A percentile compares a stretch with the other conserved stretches of the same genome.
phyloP scores from a whole-genome alignment of 1,284 basidiomycete species.

The Wallemia hederae region DNA sequence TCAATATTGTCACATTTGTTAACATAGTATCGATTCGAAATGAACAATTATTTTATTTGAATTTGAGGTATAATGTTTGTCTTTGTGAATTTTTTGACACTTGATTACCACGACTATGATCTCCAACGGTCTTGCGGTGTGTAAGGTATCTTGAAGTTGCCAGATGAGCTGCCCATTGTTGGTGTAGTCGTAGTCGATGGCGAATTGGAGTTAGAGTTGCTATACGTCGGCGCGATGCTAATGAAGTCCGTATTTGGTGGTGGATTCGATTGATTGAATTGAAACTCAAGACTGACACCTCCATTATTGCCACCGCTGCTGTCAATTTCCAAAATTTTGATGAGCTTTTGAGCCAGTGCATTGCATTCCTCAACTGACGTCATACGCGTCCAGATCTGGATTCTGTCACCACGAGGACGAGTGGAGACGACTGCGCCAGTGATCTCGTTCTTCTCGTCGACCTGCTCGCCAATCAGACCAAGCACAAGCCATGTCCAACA shows the following conservation, averaged over 20 bases:
- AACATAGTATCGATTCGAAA: neutral
- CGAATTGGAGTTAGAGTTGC: too few relatives aligned
- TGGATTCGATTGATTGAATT: conserved; percentile 22
- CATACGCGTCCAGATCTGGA: conserved; percentile 59
- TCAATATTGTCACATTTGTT: too few relatives aligned
- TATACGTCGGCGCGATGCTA: neutral
- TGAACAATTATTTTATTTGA: neutral
- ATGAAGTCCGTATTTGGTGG: neutral
- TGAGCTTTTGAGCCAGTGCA: conserved; percentile 44
- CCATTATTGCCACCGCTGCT: conserved; percentile 18
- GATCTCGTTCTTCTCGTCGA: conserved; percentile 60
- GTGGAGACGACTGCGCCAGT: conserved; percentile 72
- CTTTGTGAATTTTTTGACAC: neutral
- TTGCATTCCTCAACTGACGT: conserved; percentile 62
- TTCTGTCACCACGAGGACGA: conserved; percentile 57
- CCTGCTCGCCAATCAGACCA: conserved; percentile 63
- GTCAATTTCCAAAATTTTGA: conserved; percentile 33
- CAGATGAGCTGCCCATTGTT: neutral
- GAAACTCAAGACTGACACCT: conserved; percentile 59
- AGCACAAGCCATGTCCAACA: conserved; percentile 75
- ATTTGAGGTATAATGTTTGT: neutral
- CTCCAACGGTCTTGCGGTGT: neutral
- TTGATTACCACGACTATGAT: too few relatives aligned
- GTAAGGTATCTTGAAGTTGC: neutral
- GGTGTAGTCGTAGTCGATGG: neutral